phyloP scores from a whole-genome alignment of 1,284 basidiomycete species.

The Austroboletus rostrupii region DNA sequence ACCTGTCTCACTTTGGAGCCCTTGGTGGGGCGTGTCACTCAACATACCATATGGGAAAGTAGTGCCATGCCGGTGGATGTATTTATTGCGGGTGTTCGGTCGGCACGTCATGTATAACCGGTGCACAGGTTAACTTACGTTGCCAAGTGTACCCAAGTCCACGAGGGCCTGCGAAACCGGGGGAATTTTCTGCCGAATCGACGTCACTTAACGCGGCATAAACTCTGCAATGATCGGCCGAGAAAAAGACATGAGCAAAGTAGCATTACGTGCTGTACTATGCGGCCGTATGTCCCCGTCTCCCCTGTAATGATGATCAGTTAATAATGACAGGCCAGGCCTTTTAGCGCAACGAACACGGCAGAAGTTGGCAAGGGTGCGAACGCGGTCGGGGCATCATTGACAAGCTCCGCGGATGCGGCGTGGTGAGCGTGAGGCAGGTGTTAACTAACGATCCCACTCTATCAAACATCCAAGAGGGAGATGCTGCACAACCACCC shows the following conservation, averaged over 20 bases:
- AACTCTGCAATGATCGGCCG: slow-evolving; percentile 1
- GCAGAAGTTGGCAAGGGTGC: slow-evolving; percentile 12
- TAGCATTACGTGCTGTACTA: slow-evolving; percentile 1
- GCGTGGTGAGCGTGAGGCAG: neutral
- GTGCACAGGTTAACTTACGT: slow-evolving; percentile 11
- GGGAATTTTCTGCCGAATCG: slow-evolving; percentile 3
- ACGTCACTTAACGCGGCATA: neutral
- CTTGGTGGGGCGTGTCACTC: slow-evolving; percentile 1
- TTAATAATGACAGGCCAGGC: slow-evolving; percentile 5
- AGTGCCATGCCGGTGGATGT: neutral
- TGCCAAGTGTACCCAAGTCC: slow-evolving; percentile 10
- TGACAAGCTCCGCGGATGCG: slow-evolving; percentile 20
- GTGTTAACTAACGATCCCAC: slow-evolving; percentile 44
- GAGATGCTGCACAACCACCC: slow-evolving; percentile 96
- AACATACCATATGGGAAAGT: slow-evolving; percentile 11
- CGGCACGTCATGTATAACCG: slow-evolving; percentile 1
- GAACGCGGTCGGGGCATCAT: slow-evolving; percentile 10
- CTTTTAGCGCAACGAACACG: slow-evolving; percentile 4
- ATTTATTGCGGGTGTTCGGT: slow-evolving; percentile 3
- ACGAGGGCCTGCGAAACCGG: slow-evolving; percentile 1
- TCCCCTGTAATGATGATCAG: slow-evolving; percentile 1
- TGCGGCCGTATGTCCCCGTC: neutral
- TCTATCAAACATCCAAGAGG: slow-evolving; percentile 78
- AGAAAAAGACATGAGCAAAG: slow-evolving; percentile 1
- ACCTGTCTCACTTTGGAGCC: too few species aligned